Percentiles rank a stretch among this genome's conserved stretches.
These are phyloP conservation scores for Arabidopsis hybrid DNA, from an alignment of 441 rosid species.

Conservation along the genomic window DNA sequence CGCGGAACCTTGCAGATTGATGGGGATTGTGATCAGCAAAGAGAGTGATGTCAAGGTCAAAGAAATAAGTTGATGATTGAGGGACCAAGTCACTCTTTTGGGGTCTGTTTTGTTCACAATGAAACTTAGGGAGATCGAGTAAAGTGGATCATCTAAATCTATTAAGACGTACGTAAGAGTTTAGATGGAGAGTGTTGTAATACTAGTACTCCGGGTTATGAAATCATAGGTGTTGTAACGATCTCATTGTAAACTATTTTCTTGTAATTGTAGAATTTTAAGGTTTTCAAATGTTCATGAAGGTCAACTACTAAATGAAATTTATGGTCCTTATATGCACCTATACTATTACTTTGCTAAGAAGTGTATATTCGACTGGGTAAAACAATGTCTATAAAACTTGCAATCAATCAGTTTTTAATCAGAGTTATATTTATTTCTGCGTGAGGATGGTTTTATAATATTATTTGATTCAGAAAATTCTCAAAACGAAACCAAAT, in stretches of 20 bases:
- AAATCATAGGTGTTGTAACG: slow-evolving; percentile 25
- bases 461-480: not conserved
- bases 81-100: slow-evolving; percentile 6
- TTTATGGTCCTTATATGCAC: not conserved
- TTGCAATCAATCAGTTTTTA: no score
- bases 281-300: slow-evolving; percentile 26
- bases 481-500: slow-evolving; percentile 21
- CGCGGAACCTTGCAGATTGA: slow-evolving; percentile 73
- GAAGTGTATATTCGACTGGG: not conserved
- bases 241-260: slow-evolving; percentile 36
- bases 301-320: not conserved
- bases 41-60: slow-evolving; percentile 50
- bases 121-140: slow-evolving; percentile 26
- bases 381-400: no score
- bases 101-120: slow-evolving; percentile 22
- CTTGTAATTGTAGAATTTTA: slow-evolving; percentile 38
- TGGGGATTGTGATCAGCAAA: slow-evolving; percentile 62
- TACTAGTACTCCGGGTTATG: slow-evolving; percentile 8
- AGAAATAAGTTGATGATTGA: slow-evolving; percentile 35
- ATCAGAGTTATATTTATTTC: no score
- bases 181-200: slow-evolving; percentile 27
- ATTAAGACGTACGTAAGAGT: not conserved
- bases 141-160: slow-evolving; percentile 12
- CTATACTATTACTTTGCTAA: not conserved
- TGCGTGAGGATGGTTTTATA: no score